Conservation (phyloP, 2,329 filamentous ascomycete genomes). For the Ceratocystis cubensis region DNA sequence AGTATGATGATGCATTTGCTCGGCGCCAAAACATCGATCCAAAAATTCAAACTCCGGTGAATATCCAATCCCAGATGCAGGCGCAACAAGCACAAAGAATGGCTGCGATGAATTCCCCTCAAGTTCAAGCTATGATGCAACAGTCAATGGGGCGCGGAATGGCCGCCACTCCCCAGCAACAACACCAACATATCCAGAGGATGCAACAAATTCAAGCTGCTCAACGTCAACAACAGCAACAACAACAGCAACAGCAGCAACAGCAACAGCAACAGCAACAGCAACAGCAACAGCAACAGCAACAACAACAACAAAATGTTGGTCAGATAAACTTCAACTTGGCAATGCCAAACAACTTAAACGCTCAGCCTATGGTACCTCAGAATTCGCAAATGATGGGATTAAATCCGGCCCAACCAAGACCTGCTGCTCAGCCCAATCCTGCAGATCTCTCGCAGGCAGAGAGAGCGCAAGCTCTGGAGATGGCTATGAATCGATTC, state of each 20-base stretch:
- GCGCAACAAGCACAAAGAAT: conserved; percentile 10
- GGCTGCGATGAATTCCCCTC: background rate
- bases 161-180: conserved; percentile 24
- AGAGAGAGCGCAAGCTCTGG: conserved; percentile 1
- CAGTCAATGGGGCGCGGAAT: conserved; percentile 26
- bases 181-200: conserved; percentile 21
- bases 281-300: conserved; percentile 27
- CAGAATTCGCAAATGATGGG: conserved; percentile 26
- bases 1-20: conserved; percentile 38
- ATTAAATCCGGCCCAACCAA: conserved; percentile 24
- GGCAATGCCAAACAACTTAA: conserved; percentile 14
- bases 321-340: conserved; percentile 24
- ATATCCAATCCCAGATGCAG: conserved; percentile 1
- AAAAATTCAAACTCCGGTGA: conserved; percentile 28
- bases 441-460: background rate
- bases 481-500: background rate
- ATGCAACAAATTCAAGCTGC: conserved; percentile 20
- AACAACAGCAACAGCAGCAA: conserved; percentile 23
- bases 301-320: conserved; percentile 27
- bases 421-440: background rate
- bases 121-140: conserved; percentile 4
- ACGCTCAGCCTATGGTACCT: conserved; percentile 22
- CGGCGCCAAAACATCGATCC: conserved; percentile 40
- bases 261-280: conserved; percentile 29
- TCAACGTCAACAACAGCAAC: conserved; percentile 27